Base-by-base conservation (phyloP, 768 basidiomycete genomes). In the Mycena crocata region DNA sequence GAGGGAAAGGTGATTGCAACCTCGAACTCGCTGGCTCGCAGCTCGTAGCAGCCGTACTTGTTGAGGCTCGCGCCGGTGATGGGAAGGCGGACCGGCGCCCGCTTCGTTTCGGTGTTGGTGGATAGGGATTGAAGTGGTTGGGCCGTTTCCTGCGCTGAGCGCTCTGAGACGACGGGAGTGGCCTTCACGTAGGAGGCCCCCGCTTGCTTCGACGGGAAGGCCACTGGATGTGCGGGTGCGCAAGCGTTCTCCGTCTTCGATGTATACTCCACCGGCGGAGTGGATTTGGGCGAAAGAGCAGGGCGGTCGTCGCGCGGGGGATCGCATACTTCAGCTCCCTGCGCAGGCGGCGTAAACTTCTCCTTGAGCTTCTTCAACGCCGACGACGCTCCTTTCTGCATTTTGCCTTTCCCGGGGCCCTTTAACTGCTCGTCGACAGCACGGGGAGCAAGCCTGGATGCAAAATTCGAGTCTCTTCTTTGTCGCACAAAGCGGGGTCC, bases 401-500 rank as follows among this genome's bases (percentile, higher is more conserved):
- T 55, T 32, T 56, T 48, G n/a, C 15, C 39, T 49, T 28, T 56
- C 19, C 3, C n/a, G 17, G 12, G 31, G 21, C 15, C 49, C n/a
- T 37, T 42, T 17, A 35, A 19, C 23, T 49, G 32, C 51, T 32
- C 64, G 21, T 34, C 37, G 10, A n/a, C 17, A n/a, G 5, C 15
- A 19, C 17, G 23, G 19, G 44, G 56, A 44, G 34, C 17, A 32
- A 32, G 37, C 28, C 44, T 32, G 42, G 39, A 12, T 5, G 17
- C 21, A 30, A 44, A 44, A 39, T 26, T 26, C 9, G 57, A 68
- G 42, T 66, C 64, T 32, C 30, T 58, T 57, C 68, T 62, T 45
- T 70, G 68, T 28, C 68, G 64, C n/a, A n/a, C n/a, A 62, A 61
- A 55, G 37, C 68, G 68, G 49, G 68, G 62, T 19, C 58, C 54